Evolutionary conservation across 371 early-diverging fungal genomes (phyloP), one percentile per base, ranked within the genome.

Genomic region (Lichtheimia ornata): DNA sequence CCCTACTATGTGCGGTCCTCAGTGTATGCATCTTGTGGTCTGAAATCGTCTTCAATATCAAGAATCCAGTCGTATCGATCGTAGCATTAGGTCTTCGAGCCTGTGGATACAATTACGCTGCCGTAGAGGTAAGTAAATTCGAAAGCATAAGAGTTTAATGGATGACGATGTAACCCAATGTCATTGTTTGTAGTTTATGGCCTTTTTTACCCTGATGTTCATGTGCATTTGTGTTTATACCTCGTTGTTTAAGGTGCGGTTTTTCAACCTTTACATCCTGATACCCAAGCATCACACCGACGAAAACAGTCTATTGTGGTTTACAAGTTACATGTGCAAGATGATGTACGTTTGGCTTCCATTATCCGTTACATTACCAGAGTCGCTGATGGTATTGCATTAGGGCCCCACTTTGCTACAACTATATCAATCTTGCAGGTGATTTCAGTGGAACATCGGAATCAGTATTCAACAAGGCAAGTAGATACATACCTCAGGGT

Each of bases 211-310:
- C 30, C 74, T 97, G 54, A 76, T 87, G 5, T 97, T 93, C 79
- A 94, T 97, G 96, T 91, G 92, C 62, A 66, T 87, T n/a, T 95
- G 96, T 63, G 91, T 95, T 1, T 97, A 95, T 66, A 86, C 89
- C 18, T 87, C 95, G 4, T 82, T 97, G 6, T 91, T 96, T 76
- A 92, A 90, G 64, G 80, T 97, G 66, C 87, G 86, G 54, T 77
- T 94, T 14, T 91, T 97, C 69, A 92, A 91, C 63, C 78, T 89
- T 27, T 94, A 94, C 67, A 75, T 87, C 17, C 83, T 97, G 35
- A 94, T 93, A 28, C 91, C 94, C 9, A 89, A 94, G 66, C 96
- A 96, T 64, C 91, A 94, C 65, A 94, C 95, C 7, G 94, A 93
- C 70, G 93, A 92, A 68, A 89, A 89, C 40, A 91, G 92, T 59